Percentiles rank a stretch among this genome's conserved stretches.
Evolutionary conservation across 495 filamentous ascomycete genomes (phyloP).

Genomic region (Cairneyella variabilis): DNA sequence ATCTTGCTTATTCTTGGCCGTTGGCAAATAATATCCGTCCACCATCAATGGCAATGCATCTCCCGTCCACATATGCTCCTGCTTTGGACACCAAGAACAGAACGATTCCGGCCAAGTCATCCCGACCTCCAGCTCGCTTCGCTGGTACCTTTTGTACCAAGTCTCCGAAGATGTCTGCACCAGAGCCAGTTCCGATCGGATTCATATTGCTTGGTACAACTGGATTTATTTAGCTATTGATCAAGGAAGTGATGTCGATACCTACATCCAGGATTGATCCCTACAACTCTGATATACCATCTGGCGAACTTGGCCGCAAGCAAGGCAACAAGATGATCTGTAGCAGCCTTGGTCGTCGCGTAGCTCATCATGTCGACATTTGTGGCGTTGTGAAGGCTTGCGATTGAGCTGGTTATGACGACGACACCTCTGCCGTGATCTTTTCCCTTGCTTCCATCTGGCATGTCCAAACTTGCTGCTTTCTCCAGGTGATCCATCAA

Average conservation of each 20-base stretch:
- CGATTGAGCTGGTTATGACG: slow-evolving; percentile 40
- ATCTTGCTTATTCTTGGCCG: slow-evolving; percentile 19
- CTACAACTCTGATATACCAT: slow-evolving; percentile 39
- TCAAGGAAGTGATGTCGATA: background rate
- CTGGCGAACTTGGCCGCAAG: slow-evolving; percentile 39
- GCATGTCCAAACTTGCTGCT: slow-evolving; percentile 21
- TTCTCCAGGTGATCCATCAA: slow-evolving; percentile 36
- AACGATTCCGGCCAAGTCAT: slow-evolving; percentile 39
- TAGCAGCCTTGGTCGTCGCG: slow-evolving; percentile 41
- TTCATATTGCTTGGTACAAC: slow-evolving; percentile 47
- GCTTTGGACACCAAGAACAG: slow-evolving; percentile 39
- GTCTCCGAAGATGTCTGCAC: slow-evolving; percentile 39
- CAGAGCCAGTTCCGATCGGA: slow-evolving; percentile 32
- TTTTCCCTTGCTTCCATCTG: slow-evolving; percentile 24
- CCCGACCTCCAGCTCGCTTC: slow-evolving; percentile 32
- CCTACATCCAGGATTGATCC: slow-evolving; percentile 46
- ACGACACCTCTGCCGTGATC: slow-evolving; percentile 39
- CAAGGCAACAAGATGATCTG: slow-evolving; percentile 40
- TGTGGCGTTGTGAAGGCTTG: slow-evolving; percentile 44
- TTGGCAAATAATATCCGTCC: slow-evolving; percentile 22
- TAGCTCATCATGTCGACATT: slow-evolving; percentile 46
- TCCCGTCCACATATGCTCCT: slow-evolving; percentile 28
- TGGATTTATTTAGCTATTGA: slow-evolving; percentile 12
- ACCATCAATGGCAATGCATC: slow-evolving; percentile 18
- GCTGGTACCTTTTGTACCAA: slow-evolving; percentile 43